A percentile compares a stretch with the other conserved stretches of the same genome.
These are phyloP conservation scores for Articulospora tetracladia DNA, from an alignment of 495 filamentous ascomycete genomes.

Conservation along the genomic window DNA sequence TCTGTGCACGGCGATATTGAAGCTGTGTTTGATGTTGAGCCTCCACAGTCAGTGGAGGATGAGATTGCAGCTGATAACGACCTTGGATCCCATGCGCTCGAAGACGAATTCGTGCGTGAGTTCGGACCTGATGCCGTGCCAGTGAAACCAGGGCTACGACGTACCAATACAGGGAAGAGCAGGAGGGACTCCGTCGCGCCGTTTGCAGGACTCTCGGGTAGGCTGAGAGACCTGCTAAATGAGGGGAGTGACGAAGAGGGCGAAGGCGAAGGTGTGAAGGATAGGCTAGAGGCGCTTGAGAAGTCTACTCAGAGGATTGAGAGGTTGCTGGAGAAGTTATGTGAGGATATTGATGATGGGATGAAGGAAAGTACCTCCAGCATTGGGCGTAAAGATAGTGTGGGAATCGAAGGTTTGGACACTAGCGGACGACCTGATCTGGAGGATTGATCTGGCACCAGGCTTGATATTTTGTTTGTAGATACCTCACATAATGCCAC, in stretches of 20 bases:
- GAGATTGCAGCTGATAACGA: slow-evolving; percentile 30
- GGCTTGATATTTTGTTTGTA: too few relatives aligned
- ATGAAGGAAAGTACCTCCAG: slow-evolving; percentile 7
- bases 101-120: slow-evolving; percentile 14
- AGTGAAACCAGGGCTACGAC: neutral
- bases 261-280: slow-evolving; percentile 21
- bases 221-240: slow-evolving; percentile 21
- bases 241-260: slow-evolving; percentile 18
- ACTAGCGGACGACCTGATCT: neutral
- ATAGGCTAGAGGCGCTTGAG: slow-evolving; percentile 30
- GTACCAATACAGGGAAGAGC: slow-evolving; percentile 4
- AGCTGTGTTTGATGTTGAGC: slow-evolving; percentile 64
- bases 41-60: slow-evolving; percentile 47
- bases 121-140: slow-evolving; percentile 10
- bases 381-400: neutral
- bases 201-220: slow-evolving; percentile 24
- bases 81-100: slow-evolving; percentile 1
- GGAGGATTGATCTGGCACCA: neutral
- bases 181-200: slow-evolving; percentile 29
- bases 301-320: slow-evolving; percentile 29
- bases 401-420: neutral
- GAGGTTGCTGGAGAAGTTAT: slow-evolving; percentile 24
- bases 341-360: slow-evolving; percentile 20
- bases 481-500: too few relatives aligned
- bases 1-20: slow-evolving; percentile 62